phyloP scores from a whole-genome alignment of 2,329 filamentous ascomycete species.

The Rhynchosporium agropyri region DNA sequence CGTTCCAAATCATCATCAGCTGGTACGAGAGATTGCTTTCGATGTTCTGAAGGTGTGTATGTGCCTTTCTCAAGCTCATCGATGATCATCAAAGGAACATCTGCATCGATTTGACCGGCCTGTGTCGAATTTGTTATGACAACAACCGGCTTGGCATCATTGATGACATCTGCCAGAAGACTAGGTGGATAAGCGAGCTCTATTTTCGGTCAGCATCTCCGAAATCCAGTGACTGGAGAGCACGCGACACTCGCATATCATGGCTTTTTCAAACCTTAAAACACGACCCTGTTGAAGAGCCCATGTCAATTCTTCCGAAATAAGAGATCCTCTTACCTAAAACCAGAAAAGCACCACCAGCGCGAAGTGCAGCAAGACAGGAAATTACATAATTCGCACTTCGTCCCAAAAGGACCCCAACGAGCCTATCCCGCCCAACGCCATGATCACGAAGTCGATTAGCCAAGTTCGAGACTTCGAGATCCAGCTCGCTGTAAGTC shows the following conservation, averaged over 20 bases:
- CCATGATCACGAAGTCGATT: constrained; percentile 65
- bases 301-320: background rate
- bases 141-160: constrained; percentile 72
- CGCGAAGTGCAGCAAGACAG: constrained; percentile 75
- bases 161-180: constrained; percentile 73
- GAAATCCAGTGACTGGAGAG: background rate
- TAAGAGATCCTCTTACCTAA: constrained; percentile 44
- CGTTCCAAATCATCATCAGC: constrained; percentile 70
- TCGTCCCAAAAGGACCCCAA: constrained; percentile 74
- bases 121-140: constrained; percentile 70
- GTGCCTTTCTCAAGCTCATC: constrained; percentile 49
- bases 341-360: constrained; percentile 79
- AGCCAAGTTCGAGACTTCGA: constrained; percentile 66
- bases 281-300: background rate
- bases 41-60: constrained; percentile 24
- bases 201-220: background rate
- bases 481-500: constrained; percentile 74
- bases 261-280: background rate
- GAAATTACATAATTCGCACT: constrained; percentile 80
- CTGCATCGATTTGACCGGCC: constrained; percentile 64
- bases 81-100: constrained; percentile 65
- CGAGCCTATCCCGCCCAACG: constrained; percentile 72
- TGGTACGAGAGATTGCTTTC: constrained; percentile 54
- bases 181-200: constrained; percentile 78
- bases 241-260: background rate